Conservation (phyloP, 495 filamentous ascomycete genomes). For the Neurospora tetrasperma region DNA sequence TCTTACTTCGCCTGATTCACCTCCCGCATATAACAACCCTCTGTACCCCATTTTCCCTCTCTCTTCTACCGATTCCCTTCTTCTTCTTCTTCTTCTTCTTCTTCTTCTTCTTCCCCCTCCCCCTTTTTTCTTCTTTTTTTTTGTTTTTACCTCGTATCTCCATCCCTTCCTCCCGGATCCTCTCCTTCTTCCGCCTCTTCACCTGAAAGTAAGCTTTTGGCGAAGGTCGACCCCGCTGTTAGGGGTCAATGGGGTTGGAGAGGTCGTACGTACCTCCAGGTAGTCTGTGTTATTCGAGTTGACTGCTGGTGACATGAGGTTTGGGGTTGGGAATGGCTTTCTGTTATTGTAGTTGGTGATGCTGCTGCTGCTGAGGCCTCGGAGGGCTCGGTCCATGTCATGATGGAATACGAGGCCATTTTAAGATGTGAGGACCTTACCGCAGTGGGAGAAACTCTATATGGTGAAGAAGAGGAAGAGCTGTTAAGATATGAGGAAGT, state of each 20-base stretch:
- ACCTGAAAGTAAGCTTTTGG: conserved; percentile 44
- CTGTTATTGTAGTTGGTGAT: neutral
- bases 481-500: neutral
- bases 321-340: neutral
- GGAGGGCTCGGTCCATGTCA: neutral
- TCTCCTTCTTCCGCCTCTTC: too few species aligned
- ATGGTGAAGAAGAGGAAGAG: neutral
- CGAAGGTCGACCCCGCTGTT: conserved; percentile 36
- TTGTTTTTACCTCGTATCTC: too few species aligned
- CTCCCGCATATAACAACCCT: conserved; percentile 8
- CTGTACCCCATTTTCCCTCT: too few species aligned
- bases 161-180: too few species aligned
- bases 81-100: too few species aligned
- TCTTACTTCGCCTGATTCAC: conserved; percentile 56
- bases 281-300: conserved; percentile 31
- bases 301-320: neutral
- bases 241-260: conserved; percentile 27
- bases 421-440: neutral
- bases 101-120: too few species aligned
- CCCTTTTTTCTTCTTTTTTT: too few species aligned
- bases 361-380: neutral
- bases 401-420: neutral
- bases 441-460: neutral
- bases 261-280: conserved; percentile 28
- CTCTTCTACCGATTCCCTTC: too few species aligned